phyloP scores from a whole-genome alignment of 2,329 filamentous ascomycete genomes.

The Aspergillus sojae region DNA sequence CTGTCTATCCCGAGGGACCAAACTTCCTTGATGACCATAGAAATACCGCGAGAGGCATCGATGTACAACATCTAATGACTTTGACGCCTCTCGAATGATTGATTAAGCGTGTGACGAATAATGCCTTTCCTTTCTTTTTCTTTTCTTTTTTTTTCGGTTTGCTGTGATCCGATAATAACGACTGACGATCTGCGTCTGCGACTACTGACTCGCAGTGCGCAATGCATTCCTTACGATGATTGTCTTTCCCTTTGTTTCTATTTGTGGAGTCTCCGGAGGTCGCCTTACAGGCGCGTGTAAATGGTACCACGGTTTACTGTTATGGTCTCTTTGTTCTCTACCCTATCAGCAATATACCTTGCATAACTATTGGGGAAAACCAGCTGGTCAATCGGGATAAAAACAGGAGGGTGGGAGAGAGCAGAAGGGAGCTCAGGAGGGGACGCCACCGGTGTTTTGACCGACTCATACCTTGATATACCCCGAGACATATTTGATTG shows the following conservation, averaged over 20 bases:
- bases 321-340: conserved; percentile 10
- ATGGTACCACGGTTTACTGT: conserved; percentile 16
- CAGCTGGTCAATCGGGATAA: conserved; percentile 5
- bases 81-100: conserved; percentile 22
- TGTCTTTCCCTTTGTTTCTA: conserved; percentile 18
- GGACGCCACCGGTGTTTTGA: background rate
- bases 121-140: conserved; percentile 28
- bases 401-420: conserved; percentile 5
- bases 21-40: conserved; percentile 30
- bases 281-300: conserved; percentile 14
- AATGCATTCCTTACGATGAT: conserved; percentile 33
- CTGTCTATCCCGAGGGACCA: background rate
- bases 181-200: conserved; percentile 31
- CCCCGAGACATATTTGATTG: conserved; percentile 10
- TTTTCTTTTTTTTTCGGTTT: conserved; percentile 8
- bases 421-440: background rate
- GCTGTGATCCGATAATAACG: conserved; percentile 28
- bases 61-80: conserved; percentile 27
- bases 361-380: conserved; percentile 10
- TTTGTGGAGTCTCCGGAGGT: conserved; percentile 15
- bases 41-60: conserved; percentile 24
- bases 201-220: conserved; percentile 39
- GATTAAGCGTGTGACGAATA: conserved; percentile 33
- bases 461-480: conserved; percentile 10
- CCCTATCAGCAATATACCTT: conserved; percentile 13